Percentiles rank a stretch among this genome's conserved stretches.
phyloP scores from a whole-genome alignment of 2,329 filamentous ascomycete species.

The Fusarium lateritium region DNA sequence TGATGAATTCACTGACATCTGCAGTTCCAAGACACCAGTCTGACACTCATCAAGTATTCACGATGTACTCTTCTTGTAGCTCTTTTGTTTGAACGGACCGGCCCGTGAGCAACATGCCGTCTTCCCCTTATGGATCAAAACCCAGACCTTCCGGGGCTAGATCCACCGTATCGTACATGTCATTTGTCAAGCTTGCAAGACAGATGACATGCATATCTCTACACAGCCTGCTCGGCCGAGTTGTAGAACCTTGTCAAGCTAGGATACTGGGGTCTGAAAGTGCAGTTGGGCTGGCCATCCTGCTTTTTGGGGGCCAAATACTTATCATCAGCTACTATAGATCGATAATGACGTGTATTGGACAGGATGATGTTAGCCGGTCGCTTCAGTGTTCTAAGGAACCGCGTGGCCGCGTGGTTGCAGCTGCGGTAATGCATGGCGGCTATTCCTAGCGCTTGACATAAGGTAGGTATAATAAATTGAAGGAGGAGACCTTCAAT shows the following conservation, averaged over 20 bases:
- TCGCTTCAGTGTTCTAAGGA: neutral
- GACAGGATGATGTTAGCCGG: constrained; percentile 6
- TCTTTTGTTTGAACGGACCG: neutral
- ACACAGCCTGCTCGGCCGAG: constrained; percentile 1
- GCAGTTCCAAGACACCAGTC: neutral
- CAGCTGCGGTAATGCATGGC: too few species aligned
- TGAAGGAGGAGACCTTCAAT: too few species aligned
- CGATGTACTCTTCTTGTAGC: constrained; percentile 1
- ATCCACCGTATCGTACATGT: neutral
- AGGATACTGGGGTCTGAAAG: neutral
- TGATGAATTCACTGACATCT: neutral
- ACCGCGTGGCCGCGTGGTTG: neutral
- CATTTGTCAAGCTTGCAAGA: neutral
- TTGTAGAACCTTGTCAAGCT: neutral
- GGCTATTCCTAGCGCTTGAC: too few species aligned
- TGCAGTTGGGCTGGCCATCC: neutral
- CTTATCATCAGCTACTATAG: neutral
- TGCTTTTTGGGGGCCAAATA: neutral
- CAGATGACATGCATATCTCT: neutral
- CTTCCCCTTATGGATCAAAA: neutral
- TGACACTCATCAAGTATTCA: neutral
- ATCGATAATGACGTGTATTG: neutral
- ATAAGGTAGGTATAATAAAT: too few species aligned
- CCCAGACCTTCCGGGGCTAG: neutral
- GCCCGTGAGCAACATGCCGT: neutral